Percentiles rank a stretch among this genome's conserved stretches.
Evolutionary conservation across 2,329 filamentous ascomycete genomes (phyloP).

Genomic region (Scedosporium dehoogii): DNA sequence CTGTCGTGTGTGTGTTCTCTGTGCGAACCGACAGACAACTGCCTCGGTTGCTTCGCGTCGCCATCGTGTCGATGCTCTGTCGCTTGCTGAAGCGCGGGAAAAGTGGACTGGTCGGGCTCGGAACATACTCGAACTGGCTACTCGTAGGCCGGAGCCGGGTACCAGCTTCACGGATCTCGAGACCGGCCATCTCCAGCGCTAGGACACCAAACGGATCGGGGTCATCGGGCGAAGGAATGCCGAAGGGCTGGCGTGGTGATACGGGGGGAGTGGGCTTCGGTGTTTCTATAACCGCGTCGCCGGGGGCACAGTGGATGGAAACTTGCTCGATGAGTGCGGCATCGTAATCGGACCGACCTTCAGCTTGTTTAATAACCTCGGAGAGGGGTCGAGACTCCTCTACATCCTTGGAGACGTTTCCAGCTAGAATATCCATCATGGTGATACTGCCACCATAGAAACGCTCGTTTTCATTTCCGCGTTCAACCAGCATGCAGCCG

Average conservation of each 20-base stretch:
- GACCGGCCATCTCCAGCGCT: conserved; percentile 79
- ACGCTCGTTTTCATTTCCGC: conserved; percentile 49
- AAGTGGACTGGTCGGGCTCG: conserved; percentile 66
- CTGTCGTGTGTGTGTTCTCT: conserved; percentile 61
- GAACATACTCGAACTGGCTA: conserved; percentile 75
- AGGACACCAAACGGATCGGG: conserved; percentile 88
- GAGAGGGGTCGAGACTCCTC: conserved; percentile 52
- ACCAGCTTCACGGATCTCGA: conserved; percentile 87
- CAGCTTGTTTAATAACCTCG: conserved; percentile 79
- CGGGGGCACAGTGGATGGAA: conserved; percentile 60
- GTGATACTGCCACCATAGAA: conserved; percentile 42
- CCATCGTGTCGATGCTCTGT: conserved; percentile 58
- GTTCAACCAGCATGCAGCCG: conserved; percentile 46
- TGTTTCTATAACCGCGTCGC: conserved; percentile 54
- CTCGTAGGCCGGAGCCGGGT: conserved; percentile 57
- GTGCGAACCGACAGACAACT: conserved; percentile 68
- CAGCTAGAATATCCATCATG: conserved; percentile 47
- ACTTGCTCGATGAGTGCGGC: conserved; percentile 53
- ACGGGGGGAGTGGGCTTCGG: conserved; percentile 22
- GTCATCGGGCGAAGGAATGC: conserved; percentile 68
- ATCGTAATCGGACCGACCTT: conserved; percentile 72
- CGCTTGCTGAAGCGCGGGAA: conserved; percentile 43
- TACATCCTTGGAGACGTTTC: conserved; percentile 42
- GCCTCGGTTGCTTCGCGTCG: conserved; percentile 52
- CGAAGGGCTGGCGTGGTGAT: conserved; percentile 49